Percentiles rank a stretch among this genome's conserved stretches.
phyloP scores from a whole-genome alignment of 108 stramenopile species.

The Skeletonema tropicum region DNA sequence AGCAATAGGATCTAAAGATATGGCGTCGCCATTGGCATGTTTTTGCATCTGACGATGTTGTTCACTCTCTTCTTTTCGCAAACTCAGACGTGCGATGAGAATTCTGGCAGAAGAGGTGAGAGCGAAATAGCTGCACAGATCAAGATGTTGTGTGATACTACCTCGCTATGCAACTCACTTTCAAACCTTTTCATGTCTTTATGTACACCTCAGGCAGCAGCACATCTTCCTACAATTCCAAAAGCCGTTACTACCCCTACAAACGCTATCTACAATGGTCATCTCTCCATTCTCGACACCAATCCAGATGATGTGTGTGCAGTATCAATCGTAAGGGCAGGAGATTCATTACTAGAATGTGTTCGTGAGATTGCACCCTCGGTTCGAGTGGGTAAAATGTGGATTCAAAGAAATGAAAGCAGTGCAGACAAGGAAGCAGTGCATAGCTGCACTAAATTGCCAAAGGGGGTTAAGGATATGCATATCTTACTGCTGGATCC shows the following conservation, averaged over 20 bases:
- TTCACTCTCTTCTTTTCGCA: background rate
- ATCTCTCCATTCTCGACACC: conserved; percentile 28
- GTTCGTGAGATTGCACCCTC: conserved; percentile 83
- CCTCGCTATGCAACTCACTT: too few species aligned
- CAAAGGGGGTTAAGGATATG: conserved; percentile 72
- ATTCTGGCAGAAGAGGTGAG: conserved; percentile 87
- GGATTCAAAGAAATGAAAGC: conserved; percentile 96
- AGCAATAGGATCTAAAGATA: too few species aligned
- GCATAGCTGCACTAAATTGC: conserved; percentile 94
- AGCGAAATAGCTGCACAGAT: too few species aligned
- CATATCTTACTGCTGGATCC: conserved; percentile 95
- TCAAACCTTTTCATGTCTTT: too few species aligned
- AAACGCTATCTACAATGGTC: conserved; percentile 66
- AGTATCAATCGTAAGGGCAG: conserved; percentile 94
- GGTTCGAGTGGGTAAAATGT: conserved; percentile 89
- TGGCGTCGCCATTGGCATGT: too few species aligned
- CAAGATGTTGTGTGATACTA: too few species aligned
- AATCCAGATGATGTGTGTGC: conserved; percentile 60
- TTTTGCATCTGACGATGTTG: too few species aligned
- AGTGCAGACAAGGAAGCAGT: conserved; percentile 80
- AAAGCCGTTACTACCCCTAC: conserved; percentile 71
- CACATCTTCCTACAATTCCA: conserved; percentile 63
- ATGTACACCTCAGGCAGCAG: conserved; percentile 34
- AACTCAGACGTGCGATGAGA: conserved; percentile 57
- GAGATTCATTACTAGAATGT: conserved; percentile 89